phyloP scores from a whole-genome alignment of 805 yeast species.

The Clavispora vitiphila region DNA sequence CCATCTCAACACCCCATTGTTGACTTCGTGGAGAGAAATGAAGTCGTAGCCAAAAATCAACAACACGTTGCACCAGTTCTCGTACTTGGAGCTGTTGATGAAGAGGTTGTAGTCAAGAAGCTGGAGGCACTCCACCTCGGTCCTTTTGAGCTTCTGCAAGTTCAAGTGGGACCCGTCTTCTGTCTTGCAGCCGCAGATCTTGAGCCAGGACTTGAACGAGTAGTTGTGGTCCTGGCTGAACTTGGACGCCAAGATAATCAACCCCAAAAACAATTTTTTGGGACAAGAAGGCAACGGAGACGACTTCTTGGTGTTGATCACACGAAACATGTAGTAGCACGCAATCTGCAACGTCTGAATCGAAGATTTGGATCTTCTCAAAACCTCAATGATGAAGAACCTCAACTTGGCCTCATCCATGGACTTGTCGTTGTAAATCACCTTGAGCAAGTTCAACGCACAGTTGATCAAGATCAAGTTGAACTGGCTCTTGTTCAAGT shows the following conservation, averaged over 20 bases:
- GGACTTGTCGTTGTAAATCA: slow-evolving; percentile 20
- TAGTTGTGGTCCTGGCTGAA: slow-evolving; percentile 70
- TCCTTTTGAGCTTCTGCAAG: slow-evolving; percentile 40
- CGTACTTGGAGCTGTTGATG: slow-evolving; percentile 45
- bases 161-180: slow-evolving; percentile 29
- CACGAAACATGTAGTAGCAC: slow-evolving; percentile 55
- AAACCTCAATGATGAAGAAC: slow-evolving; percentile 37
- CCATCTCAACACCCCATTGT: slow-evolving; percentile 15
- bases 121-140: slow-evolving; percentile 52
- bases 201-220: slow-evolving; percentile 66
- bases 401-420: slow-evolving; percentile 16
- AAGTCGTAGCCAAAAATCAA: slow-evolving; percentile 41
- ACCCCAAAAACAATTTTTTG: slow-evolving; percentile 60
- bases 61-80: slow-evolving; percentile 42
- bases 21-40: slow-evolving; percentile 30
- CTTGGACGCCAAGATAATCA: slow-evolving; percentile 68
- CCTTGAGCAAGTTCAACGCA: slow-evolving; percentile 30
- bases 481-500: slow-evolving; percentile 37
- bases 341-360: slow-evolving; percentile 61
- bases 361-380: slow-evolving; percentile 53
- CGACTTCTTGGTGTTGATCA: slow-evolving; percentile 22
- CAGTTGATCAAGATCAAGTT: slow-evolving; percentile 35
- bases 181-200: slow-evolving; percentile 54
- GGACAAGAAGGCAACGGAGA: slow-evolving; percentile 40
- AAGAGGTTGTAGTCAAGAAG: slow-evolving; percentile 54